phyloP scores from a whole-genome alignment of 2,329 filamentous ascomycete species.

The Nectriaceae sp. region DNA sequence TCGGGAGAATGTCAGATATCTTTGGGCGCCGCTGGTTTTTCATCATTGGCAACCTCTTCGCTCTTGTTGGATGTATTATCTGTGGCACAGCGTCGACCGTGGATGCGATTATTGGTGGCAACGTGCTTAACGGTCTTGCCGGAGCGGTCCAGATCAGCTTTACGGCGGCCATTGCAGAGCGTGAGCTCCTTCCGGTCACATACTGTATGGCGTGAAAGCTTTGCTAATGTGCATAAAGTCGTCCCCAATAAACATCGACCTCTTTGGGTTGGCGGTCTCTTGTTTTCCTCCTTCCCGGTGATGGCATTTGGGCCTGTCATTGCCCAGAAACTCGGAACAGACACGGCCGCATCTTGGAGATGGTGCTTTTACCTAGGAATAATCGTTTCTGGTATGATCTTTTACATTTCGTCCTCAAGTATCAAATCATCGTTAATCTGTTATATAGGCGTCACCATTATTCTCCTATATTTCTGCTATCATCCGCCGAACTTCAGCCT shows the following conservation, averaged over 20 bases:
- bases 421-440: too few relatives aligned
- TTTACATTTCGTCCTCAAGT: too few relatives aligned
- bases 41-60: neutral
- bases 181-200: neutral
- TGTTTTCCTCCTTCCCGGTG: neutral
- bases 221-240: neutral
- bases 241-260: neutral
- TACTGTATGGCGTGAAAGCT: neutral
- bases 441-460: neutral
- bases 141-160: neutral
- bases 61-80: neutral
- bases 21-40: neutral
- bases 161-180: neutral
- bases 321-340: neutral
- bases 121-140: neutral
- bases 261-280: neutral
- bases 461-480: neutral
- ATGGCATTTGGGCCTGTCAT: neutral
- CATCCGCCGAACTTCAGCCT: neutral
- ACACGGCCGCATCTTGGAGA: neutral
- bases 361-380: neutral
- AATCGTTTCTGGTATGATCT: neutral
- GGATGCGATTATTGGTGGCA: neutral
- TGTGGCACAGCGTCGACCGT: neutral
- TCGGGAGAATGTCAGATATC: neutral